Percentiles rank a stretch among this genome's conserved stretches.
These are phyloP conservation scores for Collybiopsis confluens DNA, from an alignment of 768 basidiomycete species.

Conservation along the genomic window DNA sequence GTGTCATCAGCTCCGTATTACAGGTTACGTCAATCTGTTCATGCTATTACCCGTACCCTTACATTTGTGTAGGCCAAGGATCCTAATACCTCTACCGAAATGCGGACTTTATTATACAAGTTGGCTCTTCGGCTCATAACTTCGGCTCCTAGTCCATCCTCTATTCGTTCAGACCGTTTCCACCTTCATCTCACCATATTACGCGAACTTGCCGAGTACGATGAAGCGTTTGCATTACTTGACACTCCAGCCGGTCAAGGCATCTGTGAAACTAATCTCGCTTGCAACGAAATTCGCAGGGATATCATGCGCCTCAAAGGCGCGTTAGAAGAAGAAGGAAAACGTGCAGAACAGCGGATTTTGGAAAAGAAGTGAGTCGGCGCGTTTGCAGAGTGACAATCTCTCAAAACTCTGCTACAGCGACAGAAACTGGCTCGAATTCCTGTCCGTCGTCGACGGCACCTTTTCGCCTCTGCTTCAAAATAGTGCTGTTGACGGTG, in stretches of 20 bases:
- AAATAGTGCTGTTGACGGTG: constrained; percentile 20
- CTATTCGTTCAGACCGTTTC: constrained; percentile 69
- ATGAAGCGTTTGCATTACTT: constrained; percentile 67
- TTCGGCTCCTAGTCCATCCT: constrained; percentile 59
- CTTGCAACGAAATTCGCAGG: constrained; percentile 71
- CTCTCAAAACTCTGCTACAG: constrained; percentile 26
- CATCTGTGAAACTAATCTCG: constrained; percentile 66
- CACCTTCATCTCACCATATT: constrained; percentile 71
- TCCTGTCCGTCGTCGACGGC: constrained; percentile 68
- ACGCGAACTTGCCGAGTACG: constrained; percentile 59
- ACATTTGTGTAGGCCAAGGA: constrained; percentile 59
- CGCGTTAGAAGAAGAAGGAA: constrained; percentile 56
- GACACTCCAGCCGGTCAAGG: constrained; percentile 63
- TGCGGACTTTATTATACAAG: constrained; percentile 68
- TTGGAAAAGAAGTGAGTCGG: constrained; percentile 47
- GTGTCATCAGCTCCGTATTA: constrained; percentile 70
- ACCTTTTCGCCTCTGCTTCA: constrained; percentile 42
- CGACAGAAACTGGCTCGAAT: constrained; percentile 86
- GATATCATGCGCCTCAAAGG: constrained; percentile 63
- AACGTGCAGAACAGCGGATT: constrained; percentile 55
- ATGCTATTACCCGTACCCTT: neutral
- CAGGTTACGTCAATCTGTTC: constrained; percentile 44
- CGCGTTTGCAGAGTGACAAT: constrained; percentile 17
- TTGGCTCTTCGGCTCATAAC: constrained; percentile 73
- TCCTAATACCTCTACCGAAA: constrained; percentile 49